phyloP scores from a whole-genome alignment of 2,329 filamentous ascomycete species.

The Aspergillus neoniger region DNA sequence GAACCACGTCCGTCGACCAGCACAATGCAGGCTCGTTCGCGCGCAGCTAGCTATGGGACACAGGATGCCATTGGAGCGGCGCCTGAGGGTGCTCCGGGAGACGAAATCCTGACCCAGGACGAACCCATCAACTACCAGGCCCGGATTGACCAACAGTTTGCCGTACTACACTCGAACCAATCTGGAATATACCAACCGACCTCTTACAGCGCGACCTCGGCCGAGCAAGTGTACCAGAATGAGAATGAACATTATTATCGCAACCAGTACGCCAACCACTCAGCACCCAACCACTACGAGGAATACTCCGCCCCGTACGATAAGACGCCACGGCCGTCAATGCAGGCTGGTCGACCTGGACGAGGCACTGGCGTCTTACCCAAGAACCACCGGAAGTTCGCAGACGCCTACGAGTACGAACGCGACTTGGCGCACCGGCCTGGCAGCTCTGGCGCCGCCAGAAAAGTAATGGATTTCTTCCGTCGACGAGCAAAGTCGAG shows the following conservation, averaged over 20 bases:
- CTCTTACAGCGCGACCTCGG: constrained; percentile 31
- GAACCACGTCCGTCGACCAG: constrained; percentile 42
- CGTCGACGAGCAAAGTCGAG: constrained; percentile 78
- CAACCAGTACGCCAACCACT: constrained; percentile 35
- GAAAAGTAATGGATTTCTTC: constrained; percentile 98
- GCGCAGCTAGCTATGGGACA: constrained; percentile 36
- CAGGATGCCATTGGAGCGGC: constrained; percentile 34
- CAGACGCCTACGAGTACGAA: constrained; percentile 82
- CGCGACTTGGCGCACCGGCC: constrained; percentile 62
- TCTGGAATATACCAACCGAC: constrained; percentile 32
- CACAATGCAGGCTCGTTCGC: constrained; percentile 29
- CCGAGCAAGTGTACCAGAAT: constrained; percentile 36
- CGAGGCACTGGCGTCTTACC: constrained; percentile 65
- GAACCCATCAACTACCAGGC: constrained; percentile 42
- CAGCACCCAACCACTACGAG: constrained; percentile 49
- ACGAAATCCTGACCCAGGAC: constrained; percentile 26
- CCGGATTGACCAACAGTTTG: constrained; percentile 47
- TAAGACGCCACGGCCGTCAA: constrained; percentile 44
- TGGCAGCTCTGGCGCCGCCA: constrained; percentile 82
- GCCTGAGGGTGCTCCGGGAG: constrained; percentile 30
- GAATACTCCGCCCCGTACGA: constrained; percentile 48
- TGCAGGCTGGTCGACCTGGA: constrained; percentile 41
- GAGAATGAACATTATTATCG: constrained; percentile 34
- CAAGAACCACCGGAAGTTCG: constrained; percentile 83
- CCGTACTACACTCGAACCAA: constrained; percentile 38